Conservation (phyloP, 1,284 basidiomycete genomes). For the Exobasidium cylindrosporum region DNA sequence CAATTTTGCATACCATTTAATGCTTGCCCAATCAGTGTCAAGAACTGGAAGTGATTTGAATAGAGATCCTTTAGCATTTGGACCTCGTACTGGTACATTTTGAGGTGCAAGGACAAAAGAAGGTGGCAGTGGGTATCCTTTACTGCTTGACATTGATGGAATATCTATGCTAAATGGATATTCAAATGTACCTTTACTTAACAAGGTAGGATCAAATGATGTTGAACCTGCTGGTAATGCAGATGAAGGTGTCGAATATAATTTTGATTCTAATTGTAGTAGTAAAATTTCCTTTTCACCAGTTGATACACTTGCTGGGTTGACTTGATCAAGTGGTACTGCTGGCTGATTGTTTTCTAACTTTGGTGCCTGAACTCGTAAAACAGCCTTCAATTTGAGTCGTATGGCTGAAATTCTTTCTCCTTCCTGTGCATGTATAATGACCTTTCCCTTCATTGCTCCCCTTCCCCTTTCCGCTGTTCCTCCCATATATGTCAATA, state of each 20-base stretch:
- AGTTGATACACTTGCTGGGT: neutral
- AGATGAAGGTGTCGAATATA: slow-evolving; percentile 21
- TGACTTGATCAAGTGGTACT: neutral
- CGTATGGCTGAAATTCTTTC: slow-evolving; percentile 34
- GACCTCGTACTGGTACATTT: neutral
- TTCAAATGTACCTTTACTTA: slow-evolving; percentile 25
- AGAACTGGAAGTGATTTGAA: neutral
- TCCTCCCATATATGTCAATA: slow-evolving; percentile 46
- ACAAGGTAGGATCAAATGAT: slow-evolving; percentile 16
- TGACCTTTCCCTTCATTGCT: slow-evolving; percentile 29
- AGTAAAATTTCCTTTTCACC: slow-evolving; percentile 23
- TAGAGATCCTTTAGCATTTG: too few species aligned
- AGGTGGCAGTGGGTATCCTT: slow-evolving; percentile 16
- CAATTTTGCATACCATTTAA: slow-evolving; percentile 49
- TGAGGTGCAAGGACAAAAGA: slow-evolving; percentile 18
- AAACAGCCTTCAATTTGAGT: slow-evolving; percentile 21
- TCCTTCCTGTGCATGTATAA: slow-evolving; percentile 23
- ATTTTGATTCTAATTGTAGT: slow-evolving; percentile 31
- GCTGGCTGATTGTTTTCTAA: slow-evolving; percentile 20
- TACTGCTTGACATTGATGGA: slow-evolving; percentile 3
- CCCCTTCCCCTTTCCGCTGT: slow-evolving; percentile 36
- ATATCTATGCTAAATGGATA: slow-evolving; percentile 35
- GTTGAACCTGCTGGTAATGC: slow-evolving; percentile 7
- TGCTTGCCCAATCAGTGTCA: slow-evolving; percentile 34
- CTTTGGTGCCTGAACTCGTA: slow-evolving; percentile 19